These are phyloP conservation scores for Cladophialophora exuberans DNA, from an alignment of 2,329 filamentous ascomycete species.

Conservation along the genomic window DNA sequence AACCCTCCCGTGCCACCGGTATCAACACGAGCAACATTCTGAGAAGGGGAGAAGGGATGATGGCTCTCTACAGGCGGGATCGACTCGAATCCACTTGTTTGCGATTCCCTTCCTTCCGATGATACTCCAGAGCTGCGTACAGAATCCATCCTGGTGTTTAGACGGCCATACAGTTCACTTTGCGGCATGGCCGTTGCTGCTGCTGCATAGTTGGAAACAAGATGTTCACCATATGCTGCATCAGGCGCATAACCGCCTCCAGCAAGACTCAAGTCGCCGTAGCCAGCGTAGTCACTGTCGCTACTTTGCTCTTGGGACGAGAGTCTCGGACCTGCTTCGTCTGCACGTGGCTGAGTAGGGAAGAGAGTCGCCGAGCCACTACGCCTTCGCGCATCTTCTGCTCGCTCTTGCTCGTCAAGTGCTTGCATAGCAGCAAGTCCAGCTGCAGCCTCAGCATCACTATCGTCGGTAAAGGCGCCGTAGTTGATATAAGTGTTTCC, in stretches of 20 bases:
- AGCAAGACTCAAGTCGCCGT: conserved; percentile 70
- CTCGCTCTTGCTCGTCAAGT: conserved; percentile 76
- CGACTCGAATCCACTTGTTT: conserved; percentile 37
- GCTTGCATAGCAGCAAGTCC: conserved; percentile 82
- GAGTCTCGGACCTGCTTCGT: conserved; percentile 36
- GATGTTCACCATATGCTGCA: conserved; percentile 63
- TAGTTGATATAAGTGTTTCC: conserved; percentile 51
- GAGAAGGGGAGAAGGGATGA: conserved; percentile 59
- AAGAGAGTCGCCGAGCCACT: conserved; percentile 44
- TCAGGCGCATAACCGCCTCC: conserved; percentile 71
- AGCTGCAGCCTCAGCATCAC: conserved; percentile 83
- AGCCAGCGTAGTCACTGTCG: conserved; percentile 71
- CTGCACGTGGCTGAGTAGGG: conserved; percentile 41
- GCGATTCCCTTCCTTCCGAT: conserved; percentile 33
- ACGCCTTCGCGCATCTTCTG: conserved; percentile 57
- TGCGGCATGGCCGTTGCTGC: conserved; percentile 26
- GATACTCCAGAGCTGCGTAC: conserved; percentile 34
- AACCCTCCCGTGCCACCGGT: conserved; percentile 89
- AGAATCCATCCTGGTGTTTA: conserved; percentile 32
- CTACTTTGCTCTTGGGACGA: conserved; percentile 52
- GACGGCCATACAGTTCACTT: conserved; percentile 27
- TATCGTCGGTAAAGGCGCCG: conserved; percentile 68
- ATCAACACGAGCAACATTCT: conserved; percentile 72
- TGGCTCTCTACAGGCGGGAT: conserved; percentile 56
- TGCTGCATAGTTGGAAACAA: conserved; percentile 33